Conservation (phyloP, 805 yeast genomes). For the Debaryomyces prosopidis region DNA sequence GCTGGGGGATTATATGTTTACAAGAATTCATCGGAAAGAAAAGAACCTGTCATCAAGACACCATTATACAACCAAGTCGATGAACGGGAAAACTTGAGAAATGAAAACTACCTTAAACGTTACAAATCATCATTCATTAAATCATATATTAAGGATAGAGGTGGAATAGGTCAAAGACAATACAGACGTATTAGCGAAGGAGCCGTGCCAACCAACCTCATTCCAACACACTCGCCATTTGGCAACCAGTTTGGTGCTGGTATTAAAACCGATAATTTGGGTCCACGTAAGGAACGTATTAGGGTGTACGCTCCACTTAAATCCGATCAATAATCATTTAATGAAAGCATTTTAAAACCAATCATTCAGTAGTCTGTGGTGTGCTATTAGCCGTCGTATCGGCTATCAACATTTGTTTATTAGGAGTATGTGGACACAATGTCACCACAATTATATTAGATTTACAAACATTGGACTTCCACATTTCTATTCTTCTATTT, state of each 20-base stretch:
- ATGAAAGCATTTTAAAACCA: not conserved
- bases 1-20: constrained; percentile 38
- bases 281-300: constrained; percentile 46
- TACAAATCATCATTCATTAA: constrained; percentile 44
- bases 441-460: no score
- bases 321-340: not conserved
- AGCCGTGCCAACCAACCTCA: constrained; percentile 31
- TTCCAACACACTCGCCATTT: constrained; percentile 41
- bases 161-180: constrained; percentile 46
- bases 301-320: constrained; percentile 40
- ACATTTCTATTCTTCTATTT: not conserved
- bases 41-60: constrained; percentile 39
- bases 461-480: not conserved
- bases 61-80: constrained; percentile 35
- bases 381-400: not conserved
- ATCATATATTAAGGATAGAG: constrained; percentile 43
- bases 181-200: constrained; percentile 34
- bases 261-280: constrained; percentile 42
- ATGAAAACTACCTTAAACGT: constrained; percentile 35
- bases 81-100: constrained; percentile 35
- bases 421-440: no score
- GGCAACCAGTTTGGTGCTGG: constrained; percentile 46
- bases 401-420: no score
- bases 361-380: not conserved
- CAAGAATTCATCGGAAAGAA: constrained; percentile 29